These are phyloP conservation scores for Epichloe brachyelytri DNA, from an alignment of 2,329 filamentous ascomycete species.

Conservation along the genomic window DNA sequence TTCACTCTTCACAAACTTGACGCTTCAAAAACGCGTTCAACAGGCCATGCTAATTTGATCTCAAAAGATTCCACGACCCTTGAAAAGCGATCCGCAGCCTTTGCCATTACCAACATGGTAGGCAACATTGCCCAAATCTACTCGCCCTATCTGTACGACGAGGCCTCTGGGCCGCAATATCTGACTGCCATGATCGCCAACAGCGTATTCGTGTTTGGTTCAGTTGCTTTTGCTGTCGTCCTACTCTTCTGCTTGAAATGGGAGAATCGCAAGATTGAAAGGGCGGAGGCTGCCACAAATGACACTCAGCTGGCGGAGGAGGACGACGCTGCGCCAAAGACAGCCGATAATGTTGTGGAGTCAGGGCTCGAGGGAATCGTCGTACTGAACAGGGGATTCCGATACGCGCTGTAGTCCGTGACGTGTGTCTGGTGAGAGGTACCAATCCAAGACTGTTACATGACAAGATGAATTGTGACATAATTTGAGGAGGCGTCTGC, in stretches of 20 bases:
- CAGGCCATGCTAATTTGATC: background rate
- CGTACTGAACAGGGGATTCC: constrained; percentile 4
- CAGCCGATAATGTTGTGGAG: background rate
- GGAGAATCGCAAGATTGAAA: constrained; percentile 3
- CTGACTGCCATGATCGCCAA: constrained; percentile 6
- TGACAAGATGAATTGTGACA: no score
- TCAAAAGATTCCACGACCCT: constrained; percentile 3
- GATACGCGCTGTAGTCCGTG: constrained; percentile 1
- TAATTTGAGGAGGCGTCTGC: no score
- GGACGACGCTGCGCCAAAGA: background rate
- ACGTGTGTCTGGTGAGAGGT: background rate
- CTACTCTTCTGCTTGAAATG: constrained; percentile 3
- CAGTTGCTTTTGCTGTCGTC: background rate
- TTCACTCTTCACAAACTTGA: background rate
- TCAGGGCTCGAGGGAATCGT: background rate
- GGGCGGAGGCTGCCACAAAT: background rate
- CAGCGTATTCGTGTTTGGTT: constrained; percentile 1
- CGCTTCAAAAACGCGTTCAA: background rate
- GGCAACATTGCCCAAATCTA: constrained; percentile 5
- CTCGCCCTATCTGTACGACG: constrained; percentile 3
- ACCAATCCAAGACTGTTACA: no score
- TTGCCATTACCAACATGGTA: constrained; percentile 5
- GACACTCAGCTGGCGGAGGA: background rate
- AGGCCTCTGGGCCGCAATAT: constrained; percentile 3
- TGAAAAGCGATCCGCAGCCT: constrained; percentile 4